Evolutionary conservation across 2,329 filamentous ascomycete species (phyloP).

Genomic region (Myriosclerotinia scirpicola): DNA sequence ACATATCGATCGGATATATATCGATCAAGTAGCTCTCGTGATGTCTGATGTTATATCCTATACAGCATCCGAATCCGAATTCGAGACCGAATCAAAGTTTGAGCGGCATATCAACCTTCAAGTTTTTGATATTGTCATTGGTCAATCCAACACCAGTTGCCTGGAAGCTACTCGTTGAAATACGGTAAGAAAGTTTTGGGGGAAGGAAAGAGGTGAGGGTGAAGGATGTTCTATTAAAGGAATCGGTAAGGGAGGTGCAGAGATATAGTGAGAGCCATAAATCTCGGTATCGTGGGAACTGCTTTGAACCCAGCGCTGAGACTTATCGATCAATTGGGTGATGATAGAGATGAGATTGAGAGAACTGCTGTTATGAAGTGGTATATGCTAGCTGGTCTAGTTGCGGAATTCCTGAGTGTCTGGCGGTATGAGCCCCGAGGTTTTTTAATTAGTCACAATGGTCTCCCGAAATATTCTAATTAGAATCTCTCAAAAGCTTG

Average conservation of each 20-base stretch:
- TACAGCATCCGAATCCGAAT: neutral
- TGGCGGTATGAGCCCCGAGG: too few species aligned
- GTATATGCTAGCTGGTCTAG: too few species aligned
- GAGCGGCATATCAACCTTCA: neutral
- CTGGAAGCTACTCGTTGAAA: neutral
- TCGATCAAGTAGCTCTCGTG: slow-evolving; percentile 37
- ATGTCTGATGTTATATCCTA: neutral
- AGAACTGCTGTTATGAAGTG: too few species aligned
- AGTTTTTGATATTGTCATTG: too few species aligned
- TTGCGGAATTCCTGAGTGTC: too few species aligned
- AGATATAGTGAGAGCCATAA: neutral
- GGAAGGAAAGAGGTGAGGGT: too few species aligned
- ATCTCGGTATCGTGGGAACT: neutral
- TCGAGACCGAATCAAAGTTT: too few species aligned
- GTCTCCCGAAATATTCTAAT: too few species aligned
- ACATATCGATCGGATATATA: slow-evolving; percentile 49
- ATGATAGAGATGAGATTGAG: neutral
- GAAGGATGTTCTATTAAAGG: neutral
- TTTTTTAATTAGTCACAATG: too few species aligned
- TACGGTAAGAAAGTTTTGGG: too few species aligned
- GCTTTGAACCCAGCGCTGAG: slow-evolving; percentile 1
- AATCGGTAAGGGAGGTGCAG: neutral
- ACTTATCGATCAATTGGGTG: neutral
- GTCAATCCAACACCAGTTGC: neutral
- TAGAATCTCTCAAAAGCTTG: too few species aligned